A percentile compares a stretch with the other conserved stretches of the same genome.
Conservation (phyloP, 768 basidiomycete species). For the Mycena indigotica region DNA sequence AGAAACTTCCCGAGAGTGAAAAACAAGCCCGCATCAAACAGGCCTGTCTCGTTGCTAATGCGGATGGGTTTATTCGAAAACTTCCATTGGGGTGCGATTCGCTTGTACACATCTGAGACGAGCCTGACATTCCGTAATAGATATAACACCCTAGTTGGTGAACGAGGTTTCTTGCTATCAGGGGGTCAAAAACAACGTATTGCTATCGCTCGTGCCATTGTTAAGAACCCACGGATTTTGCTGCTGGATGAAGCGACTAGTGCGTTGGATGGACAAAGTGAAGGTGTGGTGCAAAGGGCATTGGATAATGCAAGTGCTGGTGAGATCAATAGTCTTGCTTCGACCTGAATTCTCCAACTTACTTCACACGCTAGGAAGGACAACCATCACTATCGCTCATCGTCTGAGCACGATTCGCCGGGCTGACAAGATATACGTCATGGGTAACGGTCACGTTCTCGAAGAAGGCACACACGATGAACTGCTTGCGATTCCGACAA, state of each 20-base stretch:
- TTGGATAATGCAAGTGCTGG: conserved; percentile 66
- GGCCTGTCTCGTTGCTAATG: conserved; percentile 86
- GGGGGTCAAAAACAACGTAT: conserved; percentile 90
- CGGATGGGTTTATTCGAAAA: conserved; percentile 79
- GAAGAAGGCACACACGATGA: conserved; percentile 80
- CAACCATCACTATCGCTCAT: conserved; percentile 63
- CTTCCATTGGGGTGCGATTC: conserved; percentile 83
- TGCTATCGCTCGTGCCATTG: conserved; percentile 87
- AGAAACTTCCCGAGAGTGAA: conserved; percentile 66
- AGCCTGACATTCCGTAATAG: too few species aligned
- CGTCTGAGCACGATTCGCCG: conserved; percentile 83
- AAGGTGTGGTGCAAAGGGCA: conserved; percentile 89
- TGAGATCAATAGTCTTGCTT: neutral
- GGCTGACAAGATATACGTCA: conserved; percentile 82
- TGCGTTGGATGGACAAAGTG: conserved; percentile 83
- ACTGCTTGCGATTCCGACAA: conserved; percentile 54
- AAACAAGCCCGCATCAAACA: conserved; percentile 77
- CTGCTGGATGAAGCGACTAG: conserved; percentile 87
- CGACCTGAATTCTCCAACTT: too few species aligned
- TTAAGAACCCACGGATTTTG: conserved; percentile 81
- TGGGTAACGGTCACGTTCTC: conserved; percentile 82
- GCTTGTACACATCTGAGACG: too few species aligned
- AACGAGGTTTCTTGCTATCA: conserved; percentile 81
- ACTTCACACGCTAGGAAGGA: conserved; percentile 11
- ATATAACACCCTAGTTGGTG: conserved; percentile 61